Percentiles rank a stretch among this genome's conserved stretches.
Evolutionary conservation across 2,329 filamentous ascomycete genomes (phyloP).

Genomic region (Phaeophleospora eucalypticola): DNA sequence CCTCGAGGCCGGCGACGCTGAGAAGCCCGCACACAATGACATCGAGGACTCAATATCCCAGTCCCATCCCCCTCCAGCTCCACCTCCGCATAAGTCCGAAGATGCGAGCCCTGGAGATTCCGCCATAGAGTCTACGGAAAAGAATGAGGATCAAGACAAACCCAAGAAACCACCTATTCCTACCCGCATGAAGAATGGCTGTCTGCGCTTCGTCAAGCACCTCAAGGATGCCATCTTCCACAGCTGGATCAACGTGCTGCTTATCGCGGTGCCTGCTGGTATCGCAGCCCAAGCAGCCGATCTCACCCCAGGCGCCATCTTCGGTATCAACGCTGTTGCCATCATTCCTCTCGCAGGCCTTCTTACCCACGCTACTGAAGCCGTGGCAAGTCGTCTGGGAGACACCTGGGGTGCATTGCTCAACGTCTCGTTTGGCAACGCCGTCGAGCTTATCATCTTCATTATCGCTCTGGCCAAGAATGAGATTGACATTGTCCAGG

Average conservation of each 20-base stretch:
- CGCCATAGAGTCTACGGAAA: constrained; percentile 43
- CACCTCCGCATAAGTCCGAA: constrained; percentile 44
- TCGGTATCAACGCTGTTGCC: constrained; percentile 50
- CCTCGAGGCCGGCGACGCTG: constrained; percentile 29
- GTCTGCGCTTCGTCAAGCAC: constrained; percentile 51
- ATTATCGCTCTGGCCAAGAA: constrained; percentile 75
- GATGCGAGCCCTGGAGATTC: constrained; percentile 50
- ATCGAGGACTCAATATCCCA: constrained; percentile 19
- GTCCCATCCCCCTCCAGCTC: constrained; percentile 32
- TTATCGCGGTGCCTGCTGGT: constrained; percentile 74
- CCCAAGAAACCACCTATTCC: constrained; percentile 44
- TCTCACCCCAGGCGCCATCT: constrained; percentile 43
- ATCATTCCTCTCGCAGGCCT: constrained; percentile 50
- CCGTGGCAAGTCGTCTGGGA: constrained; percentile 45
- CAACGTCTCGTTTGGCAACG: constrained; percentile 52
- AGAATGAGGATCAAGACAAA: constrained; percentile 25
- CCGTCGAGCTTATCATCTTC: constrained; percentile 52
- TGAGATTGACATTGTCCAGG: constrained; percentile 87
- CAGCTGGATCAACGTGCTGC: constrained; percentile 72
- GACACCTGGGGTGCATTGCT: constrained; percentile 49
- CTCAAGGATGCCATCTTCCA: constrained; percentile 60
- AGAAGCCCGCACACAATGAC: constrained; percentile 25
- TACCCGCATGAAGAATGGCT: constrained; percentile 48
- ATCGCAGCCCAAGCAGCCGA: constrained; percentile 56
- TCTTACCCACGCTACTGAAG: constrained; percentile 48